Evolutionary conservation across 768 basidiomycete genomes (phyloP).

Genomic region (Tubosaeta brunneosetosa): DNA sequence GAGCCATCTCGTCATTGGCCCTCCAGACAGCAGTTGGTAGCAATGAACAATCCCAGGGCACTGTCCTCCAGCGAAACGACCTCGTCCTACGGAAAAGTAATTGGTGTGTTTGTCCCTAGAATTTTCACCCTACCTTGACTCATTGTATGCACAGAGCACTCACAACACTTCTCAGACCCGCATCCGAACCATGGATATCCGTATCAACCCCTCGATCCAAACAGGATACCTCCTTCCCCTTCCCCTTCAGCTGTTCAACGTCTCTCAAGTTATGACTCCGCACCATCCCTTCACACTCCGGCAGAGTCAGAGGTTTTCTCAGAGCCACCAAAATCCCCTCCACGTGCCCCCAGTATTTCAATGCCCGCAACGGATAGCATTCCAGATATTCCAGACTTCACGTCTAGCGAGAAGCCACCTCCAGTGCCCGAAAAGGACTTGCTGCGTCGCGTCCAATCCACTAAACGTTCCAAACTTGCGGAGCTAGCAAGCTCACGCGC

Average conservation of each 20-base stretch:
- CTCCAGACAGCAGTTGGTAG: slow-evolving; percentile 36
- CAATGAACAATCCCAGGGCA: slow-evolving; percentile 39
- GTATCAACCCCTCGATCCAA: slow-evolving; percentile 41
- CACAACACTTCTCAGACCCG: slow-evolving; percentile 12
- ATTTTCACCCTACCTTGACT: not conserved
- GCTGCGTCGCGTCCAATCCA: slow-evolving; percentile 19
- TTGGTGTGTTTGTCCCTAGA: slow-evolving; percentile 41
- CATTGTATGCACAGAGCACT: slow-evolving; percentile 17
- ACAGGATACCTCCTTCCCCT: slow-evolving; percentile 60
- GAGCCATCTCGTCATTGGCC: slow-evolving; percentile 51
- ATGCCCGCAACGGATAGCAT: slow-evolving; percentile 45
- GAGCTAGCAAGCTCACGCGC: slow-evolving; percentile 63
- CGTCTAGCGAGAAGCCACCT: slow-evolving; percentile 35
- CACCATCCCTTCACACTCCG: slow-evolving; percentile 49
- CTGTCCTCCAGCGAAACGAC: slow-evolving; percentile 32
- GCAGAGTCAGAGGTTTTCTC: slow-evolving; percentile 32
- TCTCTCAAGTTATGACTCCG: slow-evolving; percentile 53
- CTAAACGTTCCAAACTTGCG: slow-evolving; percentile 63
- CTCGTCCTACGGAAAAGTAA: slow-evolving; percentile 60
- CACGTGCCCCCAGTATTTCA: slow-evolving; percentile 39
- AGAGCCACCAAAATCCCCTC: slow-evolving; percentile 34
- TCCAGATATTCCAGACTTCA: slow-evolving; percentile 52
- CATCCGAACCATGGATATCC: slow-evolving; percentile 5
- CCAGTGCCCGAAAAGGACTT: slow-evolving; percentile 19
- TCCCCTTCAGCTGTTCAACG: slow-evolving; percentile 61